Evolutionary conservation across 1,139 yeast genomes (phyloP).

Genomic region (Hansenula lynferdii): DNA sequence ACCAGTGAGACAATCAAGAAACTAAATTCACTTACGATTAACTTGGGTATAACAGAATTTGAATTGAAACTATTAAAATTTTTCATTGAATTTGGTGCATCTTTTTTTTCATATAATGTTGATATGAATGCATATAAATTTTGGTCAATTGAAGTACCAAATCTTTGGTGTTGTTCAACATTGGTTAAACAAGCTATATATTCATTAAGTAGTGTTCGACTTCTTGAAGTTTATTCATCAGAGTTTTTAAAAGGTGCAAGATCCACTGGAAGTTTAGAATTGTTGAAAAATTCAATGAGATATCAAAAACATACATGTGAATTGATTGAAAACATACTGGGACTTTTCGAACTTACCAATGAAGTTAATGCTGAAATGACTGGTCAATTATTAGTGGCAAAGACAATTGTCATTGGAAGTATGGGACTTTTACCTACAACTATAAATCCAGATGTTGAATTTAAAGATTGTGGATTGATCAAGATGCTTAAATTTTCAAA

Average conservation of each 20-base stretch:
- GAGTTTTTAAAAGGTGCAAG: conserved; percentile 2
- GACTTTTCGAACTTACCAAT: not conserved
- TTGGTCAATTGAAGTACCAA: conserved; percentile 16
- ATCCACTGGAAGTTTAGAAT: not conserved
- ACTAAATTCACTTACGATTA: conserved; percentile 3
- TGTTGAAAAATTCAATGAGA: not conserved
- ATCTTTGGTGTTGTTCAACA: conserved; percentile 11
- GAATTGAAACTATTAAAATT: not conserved
- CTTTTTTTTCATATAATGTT: conserved; percentile 13
- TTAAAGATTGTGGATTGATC: not conserved
- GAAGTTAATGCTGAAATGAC: not conserved
- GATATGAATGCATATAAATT: conserved; percentile 7
- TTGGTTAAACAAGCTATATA: conserved; percentile 13
- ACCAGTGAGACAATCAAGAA: not conserved
- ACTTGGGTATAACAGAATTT: conserved; percentile 1
- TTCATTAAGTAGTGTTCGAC: conserved; percentile 14
- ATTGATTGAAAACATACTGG: not conserved
- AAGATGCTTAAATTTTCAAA: not conserved
- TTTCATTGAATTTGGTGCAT: conserved; percentile 15
- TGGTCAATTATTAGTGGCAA: not conserved
- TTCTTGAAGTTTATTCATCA: conserved; percentile 2
- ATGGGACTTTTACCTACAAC: not conserved
- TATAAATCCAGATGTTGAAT: not conserved
- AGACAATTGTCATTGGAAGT: not conserved
- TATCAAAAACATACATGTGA: not conserved